Evolutionary conservation across 2,329 filamentous ascomycete species (phyloP).

Genomic region (Fusarium sulawesiense): DNA sequence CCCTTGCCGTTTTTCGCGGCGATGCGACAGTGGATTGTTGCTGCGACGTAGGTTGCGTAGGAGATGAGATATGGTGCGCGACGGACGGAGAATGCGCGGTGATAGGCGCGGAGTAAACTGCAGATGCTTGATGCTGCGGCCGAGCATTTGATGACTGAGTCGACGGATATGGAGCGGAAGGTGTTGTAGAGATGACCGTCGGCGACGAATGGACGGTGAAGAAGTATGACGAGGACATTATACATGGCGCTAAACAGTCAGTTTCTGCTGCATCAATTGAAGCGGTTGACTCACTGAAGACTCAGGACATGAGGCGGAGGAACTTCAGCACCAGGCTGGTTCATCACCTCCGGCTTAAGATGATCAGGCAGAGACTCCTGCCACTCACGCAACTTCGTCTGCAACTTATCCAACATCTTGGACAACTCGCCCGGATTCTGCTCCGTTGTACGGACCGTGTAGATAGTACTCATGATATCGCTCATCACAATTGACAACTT

Average conservation of each 20-base stretch:
- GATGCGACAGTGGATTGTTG: constrained; percentile 63
- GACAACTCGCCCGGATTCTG: constrained; percentile 51
- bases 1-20: constrained; percentile 57
- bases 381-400: constrained; percentile 58
- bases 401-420: constrained; percentile 51
- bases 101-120: constrained; percentile 57
- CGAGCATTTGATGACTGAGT: constrained; percentile 58
- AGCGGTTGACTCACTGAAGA: constrained; percentile 43
- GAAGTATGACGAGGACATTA: constrained; percentile 62
- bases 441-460: constrained; percentile 56
- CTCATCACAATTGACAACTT: constrained; percentile 50
- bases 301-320: constrained; percentile 60
- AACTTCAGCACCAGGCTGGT: constrained; percentile 4
- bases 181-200: constrained; percentile 61
- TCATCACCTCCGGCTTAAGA: constrained; percentile 53
- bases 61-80: constrained; percentile 65
- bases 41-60: constrained; percentile 66
- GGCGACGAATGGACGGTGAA: constrained; percentile 65
- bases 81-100: constrained; percentile 57
- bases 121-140: constrained; percentile 59
- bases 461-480: constrained; percentile 58
- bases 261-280: fast-evolving
- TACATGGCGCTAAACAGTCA: constrained; percentile 55
- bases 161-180: constrained; percentile 54
- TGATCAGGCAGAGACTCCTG: constrained; percentile 55